Base-by-base conservation (phyloP, 2,329 filamentous ascomycete genomes). In the Ceratocystis variospora region DNA sequence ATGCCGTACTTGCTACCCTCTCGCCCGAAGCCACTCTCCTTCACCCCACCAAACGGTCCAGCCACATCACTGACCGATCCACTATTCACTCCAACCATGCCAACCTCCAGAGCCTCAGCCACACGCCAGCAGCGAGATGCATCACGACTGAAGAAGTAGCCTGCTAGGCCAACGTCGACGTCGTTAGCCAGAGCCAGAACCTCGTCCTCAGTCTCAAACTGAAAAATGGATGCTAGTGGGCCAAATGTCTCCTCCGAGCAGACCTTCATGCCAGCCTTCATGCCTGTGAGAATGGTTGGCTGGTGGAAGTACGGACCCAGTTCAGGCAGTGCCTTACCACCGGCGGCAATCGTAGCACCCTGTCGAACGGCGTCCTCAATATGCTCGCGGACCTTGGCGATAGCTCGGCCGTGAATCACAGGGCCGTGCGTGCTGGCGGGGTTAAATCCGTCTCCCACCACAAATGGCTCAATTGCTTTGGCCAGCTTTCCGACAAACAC, bases 1-100 rank as follows among this genome's bases (percentile, higher is more conserved):
- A 90, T 85, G 17, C 89, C 89, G 68, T 91, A 89, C 74, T 85
- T 82, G 70, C 86, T 87, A 6, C 89, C 89, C 75, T 94, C 90
- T 59, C 88, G 79, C 2, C 89, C 89, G 71, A 91, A 91, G 0
- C 89, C 89, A 71, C 85, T 89, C 77, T 90, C 81, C 77, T 94
- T 94, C 59, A 94, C 86, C 70, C 89, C 89, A 19, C 89, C 89
- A 72, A 94, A 94, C 0, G 83, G 83, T 64, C 80, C 74, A 0
- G 81, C 81, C 12, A 79, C 76, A 68, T 85, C 83, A 1, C 81
- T 83, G 69, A 85, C 63, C 57, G 61, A 8, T 15, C 2, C 45
- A 25, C 48, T 65, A 64, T 74, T 75, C 65, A 76, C 66, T 12
- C 74, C 74, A 63, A 76, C 70, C 73, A 75, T 75, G 12, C 75